Conservation (phyloP, 129 eudicot genomes). For the Centella asiatica region DNA sequence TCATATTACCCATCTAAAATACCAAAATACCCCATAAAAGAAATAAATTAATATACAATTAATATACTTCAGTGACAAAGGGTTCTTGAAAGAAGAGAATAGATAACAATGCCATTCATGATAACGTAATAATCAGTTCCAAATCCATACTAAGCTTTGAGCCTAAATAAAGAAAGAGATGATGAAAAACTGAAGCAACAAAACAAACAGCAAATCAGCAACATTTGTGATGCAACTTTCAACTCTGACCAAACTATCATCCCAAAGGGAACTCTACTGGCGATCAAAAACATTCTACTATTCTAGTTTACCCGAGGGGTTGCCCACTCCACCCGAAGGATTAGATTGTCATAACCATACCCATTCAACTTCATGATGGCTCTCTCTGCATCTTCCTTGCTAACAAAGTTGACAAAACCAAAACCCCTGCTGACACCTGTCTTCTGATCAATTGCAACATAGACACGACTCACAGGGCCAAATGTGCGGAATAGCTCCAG, state of each 20-base stretch:
- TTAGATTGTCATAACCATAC: slow-evolving; percentile 50
- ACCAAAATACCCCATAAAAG: too few species aligned
- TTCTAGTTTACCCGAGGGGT: slow-evolving; percentile 40
- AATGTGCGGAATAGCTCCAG: slow-evolving; percentile 45
- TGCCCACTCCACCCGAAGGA: slow-evolving; percentile 54
- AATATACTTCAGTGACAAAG: neutral
- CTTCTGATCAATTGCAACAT: slow-evolving; percentile 52
- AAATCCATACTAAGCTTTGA: neutral
- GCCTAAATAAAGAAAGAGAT: neutral
- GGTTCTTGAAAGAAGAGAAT: neutral
- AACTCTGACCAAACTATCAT: neutral
- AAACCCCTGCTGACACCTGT: slow-evolving; percentile 53
- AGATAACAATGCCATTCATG: neutral
- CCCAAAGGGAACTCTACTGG: neutral
- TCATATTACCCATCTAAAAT: too few species aligned
- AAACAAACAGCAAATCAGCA: slow-evolving; percentile 3
- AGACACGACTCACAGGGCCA: slow-evolving; percentile 36
- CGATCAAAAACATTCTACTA: neutral
- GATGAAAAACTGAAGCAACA: slow-evolving; percentile 5
- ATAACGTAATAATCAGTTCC: neutral
- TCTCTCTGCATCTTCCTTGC: slow-evolving; percentile 47
- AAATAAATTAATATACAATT: too few species aligned
- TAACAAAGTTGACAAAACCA: slow-evolving; percentile 51
- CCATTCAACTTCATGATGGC: slow-evolving; percentile 50
- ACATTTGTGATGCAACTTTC: neutral